Base-by-base conservation (phyloP, 257 asterid genomes). In the Primulina tabacum region DNA sequence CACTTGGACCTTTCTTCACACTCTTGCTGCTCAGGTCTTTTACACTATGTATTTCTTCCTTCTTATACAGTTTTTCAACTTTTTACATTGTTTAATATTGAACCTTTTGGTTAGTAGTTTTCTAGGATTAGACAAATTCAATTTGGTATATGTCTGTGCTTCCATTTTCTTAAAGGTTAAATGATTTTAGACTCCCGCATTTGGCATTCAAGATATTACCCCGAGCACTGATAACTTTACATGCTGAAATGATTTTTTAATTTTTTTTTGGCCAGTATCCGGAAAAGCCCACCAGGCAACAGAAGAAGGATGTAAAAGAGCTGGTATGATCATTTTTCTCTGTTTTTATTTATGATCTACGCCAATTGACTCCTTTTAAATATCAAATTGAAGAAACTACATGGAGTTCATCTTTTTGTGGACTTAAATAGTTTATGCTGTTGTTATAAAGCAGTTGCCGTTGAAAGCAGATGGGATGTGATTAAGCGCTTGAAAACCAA, bases 1-100 rank as follows among this genome's bases (percentile, higher is more conserved):
- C 32, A 91, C 99, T 14, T 90, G 99, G 99, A 90, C 93, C 50
- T 86, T 89, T 78, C 96, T 89, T 80, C 97, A 93, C 85, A 90
- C 99, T 71, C 92, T 93, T 60, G 97, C 91, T 24, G 96, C 97
- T 71, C 99, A 93, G 96, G 98, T 92, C 66, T 12, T 43, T 14
- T 3, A 12, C 17, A 2, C 12, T 8, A 43, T 3, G 53, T 1
- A 14, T 43, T 38, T 38, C 50, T 3, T 43, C n/a, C 53, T 43
- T 40, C 52, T 3, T 10, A 40, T 64, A 28, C 29, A 34, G 62
- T 53, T 64, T 67, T 47, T 35, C 38, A 11, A 30, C 29, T 21
- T 24, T 11, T 40, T 40, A 40, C 16, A 40, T 40, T 40, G 17
- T 40, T 40, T 40, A 11, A 0, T 0, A 10, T 40, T 40, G 50